Evolutionary conservation across 495 filamentous ascomycete species (phyloP).

Genomic region (Aspergillus incahuasiensis): DNA sequence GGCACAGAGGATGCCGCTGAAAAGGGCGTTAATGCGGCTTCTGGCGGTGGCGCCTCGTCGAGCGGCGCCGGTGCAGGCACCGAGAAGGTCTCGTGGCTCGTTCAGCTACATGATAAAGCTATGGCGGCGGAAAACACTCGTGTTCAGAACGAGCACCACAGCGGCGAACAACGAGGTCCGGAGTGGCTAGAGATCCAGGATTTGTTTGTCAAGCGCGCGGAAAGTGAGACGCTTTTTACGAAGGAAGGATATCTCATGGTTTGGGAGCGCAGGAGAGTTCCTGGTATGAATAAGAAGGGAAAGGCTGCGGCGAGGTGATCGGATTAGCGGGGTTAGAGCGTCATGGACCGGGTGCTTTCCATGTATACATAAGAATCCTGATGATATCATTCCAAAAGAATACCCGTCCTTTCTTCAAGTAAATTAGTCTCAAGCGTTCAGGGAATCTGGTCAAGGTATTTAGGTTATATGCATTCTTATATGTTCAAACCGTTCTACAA

Average conservation of each 20-base stretch:
- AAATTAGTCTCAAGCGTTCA: too few relatives aligned
- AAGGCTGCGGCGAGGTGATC: slow-evolving; percentile 26
- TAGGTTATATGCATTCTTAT: neutral
- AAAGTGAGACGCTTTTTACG: slow-evolving; percentile 82
- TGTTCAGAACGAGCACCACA: slow-evolving; percentile 28
- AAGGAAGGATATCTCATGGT: slow-evolving; percentile 94
- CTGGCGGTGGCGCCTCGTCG: slow-evolving; percentile 51
- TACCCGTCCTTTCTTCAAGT: neutral
- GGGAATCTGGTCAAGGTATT: neutral
- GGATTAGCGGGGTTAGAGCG: neutral
- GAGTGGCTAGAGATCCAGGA: slow-evolving; percentile 96
- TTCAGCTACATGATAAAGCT: slow-evolving; percentile 54
- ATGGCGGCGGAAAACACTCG: slow-evolving; percentile 37
- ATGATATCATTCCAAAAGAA: neutral
- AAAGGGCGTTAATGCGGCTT: slow-evolving; percentile 70
- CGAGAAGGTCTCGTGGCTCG: slow-evolving; percentile 51
- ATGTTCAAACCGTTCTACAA: slow-evolving; percentile 22
- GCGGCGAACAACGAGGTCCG: slow-evolving; percentile 36
- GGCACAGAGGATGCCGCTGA: slow-evolving; percentile 66
- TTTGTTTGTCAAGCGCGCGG: slow-evolving; percentile 80
- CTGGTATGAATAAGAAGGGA: slow-evolving; percentile 41
- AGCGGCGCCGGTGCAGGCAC: slow-evolving; percentile 42
- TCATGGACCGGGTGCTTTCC: neutral
- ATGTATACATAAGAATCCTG: slow-evolving; percentile 6
- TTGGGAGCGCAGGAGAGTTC: slow-evolving; percentile 77